These are phyloP conservation scores for Sugiyamaella neomexicana DNA, from an alignment of 1,139 yeast genomes.

Conservation along the genomic window DNA sequence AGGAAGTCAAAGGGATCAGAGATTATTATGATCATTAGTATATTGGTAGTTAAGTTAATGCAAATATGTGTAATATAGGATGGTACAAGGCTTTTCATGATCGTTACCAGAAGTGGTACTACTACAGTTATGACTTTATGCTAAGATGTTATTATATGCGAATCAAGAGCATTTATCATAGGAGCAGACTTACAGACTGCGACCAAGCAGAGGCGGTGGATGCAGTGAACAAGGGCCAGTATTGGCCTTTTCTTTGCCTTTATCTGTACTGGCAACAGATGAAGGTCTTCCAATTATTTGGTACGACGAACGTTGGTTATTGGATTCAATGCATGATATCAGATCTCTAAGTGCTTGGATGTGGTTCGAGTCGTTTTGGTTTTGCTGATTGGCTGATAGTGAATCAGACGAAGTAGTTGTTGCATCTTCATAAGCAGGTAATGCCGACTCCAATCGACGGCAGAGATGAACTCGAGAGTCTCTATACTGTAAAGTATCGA, in stretches of 20 bases:
- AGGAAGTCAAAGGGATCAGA: too few species aligned
- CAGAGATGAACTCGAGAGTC: constrained; percentile 19
- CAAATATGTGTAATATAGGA: not conserved
- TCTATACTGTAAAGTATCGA: constrained; percentile 14
- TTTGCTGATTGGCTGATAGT: not conserved
- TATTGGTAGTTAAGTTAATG: not conserved
- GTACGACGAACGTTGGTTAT: not conserved
- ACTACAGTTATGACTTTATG: too few species aligned
- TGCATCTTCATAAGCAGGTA: not conserved
- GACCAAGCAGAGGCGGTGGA: not conserved
- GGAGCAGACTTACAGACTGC: not conserved
- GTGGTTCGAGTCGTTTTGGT: not conserved
- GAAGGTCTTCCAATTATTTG: not conserved
- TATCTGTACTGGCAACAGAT: not conserved
- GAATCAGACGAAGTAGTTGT: not conserved
- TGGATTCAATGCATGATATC: not conserved
- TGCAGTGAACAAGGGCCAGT: not conserved
- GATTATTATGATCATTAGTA: not conserved
- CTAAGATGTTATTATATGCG: too few species aligned
- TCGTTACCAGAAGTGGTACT: too few species aligned
- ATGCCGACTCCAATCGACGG: constrained; percentile 5
- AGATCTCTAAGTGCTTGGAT: constrained; percentile 5
- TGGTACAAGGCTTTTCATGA: too few species aligned
- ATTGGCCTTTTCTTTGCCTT: not conserved
- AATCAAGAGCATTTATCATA: too few species aligned